Conservation (phyloP, 208 protist genomes). For the Leishmania braziliensis region DNA sequence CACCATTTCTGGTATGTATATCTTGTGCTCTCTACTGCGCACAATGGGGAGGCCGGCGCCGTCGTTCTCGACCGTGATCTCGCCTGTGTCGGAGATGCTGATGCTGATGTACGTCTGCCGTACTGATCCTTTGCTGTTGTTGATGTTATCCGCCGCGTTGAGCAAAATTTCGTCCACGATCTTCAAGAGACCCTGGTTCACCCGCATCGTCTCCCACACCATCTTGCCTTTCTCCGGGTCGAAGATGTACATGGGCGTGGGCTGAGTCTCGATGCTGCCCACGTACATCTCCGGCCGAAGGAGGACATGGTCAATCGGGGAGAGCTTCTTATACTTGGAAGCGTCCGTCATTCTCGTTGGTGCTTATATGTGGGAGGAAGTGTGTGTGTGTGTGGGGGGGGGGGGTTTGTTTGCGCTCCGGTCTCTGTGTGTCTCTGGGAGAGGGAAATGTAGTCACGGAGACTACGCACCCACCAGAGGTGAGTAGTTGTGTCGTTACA, state of each 20-base stretch:
- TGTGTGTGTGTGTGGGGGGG: neutral
- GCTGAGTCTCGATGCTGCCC: slow-evolving; percentile 91
- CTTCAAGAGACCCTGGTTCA: slow-evolving; percentile 97
- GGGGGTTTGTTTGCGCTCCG: neutral
- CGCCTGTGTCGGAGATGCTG: slow-evolving; percentile 81
- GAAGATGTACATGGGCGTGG: slow-evolving; percentile 89
- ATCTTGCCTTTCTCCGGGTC: slow-evolving; percentile 84
- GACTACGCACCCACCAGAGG: neutral
- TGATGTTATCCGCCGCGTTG: slow-evolving; percentile 98
- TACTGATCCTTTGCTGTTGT: slow-evolving; percentile 52
- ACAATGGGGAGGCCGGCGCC: slow-evolving; percentile 94
- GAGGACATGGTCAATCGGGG: slow-evolving; percentile 96
- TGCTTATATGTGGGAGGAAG: neutral
- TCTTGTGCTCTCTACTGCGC: slow-evolving; percentile 89
- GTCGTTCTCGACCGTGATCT: slow-evolving; percentile 96
- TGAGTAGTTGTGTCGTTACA: neutral
- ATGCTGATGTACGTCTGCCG: slow-evolving; percentile 93
- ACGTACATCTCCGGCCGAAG: slow-evolving; percentile 98
- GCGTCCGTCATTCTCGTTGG: slow-evolving; percentile 64
- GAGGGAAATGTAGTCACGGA: neutral
- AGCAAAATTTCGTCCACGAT: slow-evolving; percentile 99
- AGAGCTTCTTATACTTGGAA: slow-evolving; percentile 92
- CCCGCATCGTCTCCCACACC: slow-evolving; percentile 89
- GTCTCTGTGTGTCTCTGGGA: neutral
- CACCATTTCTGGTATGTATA: slow-evolving; percentile 98